Evolutionary conservation across 352 stramenopile genomes (phyloP).

Genomic region (Globisporangium echinulatum): DNA sequence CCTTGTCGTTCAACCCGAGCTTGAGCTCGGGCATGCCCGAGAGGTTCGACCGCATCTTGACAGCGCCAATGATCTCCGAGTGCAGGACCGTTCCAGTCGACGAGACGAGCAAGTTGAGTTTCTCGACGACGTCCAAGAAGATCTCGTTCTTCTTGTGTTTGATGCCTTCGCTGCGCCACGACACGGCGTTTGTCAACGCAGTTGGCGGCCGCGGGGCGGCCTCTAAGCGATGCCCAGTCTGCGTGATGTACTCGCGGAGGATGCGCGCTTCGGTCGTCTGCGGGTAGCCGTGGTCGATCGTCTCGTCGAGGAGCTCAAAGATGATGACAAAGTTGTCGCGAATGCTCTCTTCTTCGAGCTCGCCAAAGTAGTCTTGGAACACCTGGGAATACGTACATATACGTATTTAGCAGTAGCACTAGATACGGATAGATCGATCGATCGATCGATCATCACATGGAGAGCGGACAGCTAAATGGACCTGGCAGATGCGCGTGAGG

Average conservation of each 20-base stretch:
- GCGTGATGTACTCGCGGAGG: constrained; percentile 94
- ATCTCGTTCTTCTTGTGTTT: constrained; percentile 99
- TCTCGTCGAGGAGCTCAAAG: constrained; percentile 99
- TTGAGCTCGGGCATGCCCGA: constrained; percentile 99
- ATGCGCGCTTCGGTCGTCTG: constrained; percentile 91
- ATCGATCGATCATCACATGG: too few species aligned
- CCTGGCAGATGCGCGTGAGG: constrained; percentile 85
- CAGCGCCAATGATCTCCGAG: constrained; percentile 96
- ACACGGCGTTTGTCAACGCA: constrained; percentile 98
- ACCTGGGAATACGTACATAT: constrained; percentile 41
- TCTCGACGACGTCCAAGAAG: constrained; percentile 99
- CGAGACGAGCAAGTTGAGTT: constrained; percentile 94
- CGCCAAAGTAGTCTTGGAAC: constrained; percentile 99
- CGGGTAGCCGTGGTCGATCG: constrained; percentile 99
- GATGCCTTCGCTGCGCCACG: constrained; percentile 98
- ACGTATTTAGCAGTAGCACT: neutral
- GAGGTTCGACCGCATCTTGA: constrained; percentile 99
- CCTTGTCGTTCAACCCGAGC: constrained; percentile 99
- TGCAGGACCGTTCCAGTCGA: constrained; percentile 97
- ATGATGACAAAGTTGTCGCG: constrained; percentile 99
- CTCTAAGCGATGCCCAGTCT: constrained; percentile 95
- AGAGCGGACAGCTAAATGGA: constrained; percentile 2
- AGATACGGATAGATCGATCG: too few species aligned
- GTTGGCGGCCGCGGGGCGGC: constrained; percentile 90
- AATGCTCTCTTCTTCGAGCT: constrained; percentile 98